Conservation (phyloP, 2,329 filamentous ascomycete species). For the Trichoderma semiorbis region DNA sequence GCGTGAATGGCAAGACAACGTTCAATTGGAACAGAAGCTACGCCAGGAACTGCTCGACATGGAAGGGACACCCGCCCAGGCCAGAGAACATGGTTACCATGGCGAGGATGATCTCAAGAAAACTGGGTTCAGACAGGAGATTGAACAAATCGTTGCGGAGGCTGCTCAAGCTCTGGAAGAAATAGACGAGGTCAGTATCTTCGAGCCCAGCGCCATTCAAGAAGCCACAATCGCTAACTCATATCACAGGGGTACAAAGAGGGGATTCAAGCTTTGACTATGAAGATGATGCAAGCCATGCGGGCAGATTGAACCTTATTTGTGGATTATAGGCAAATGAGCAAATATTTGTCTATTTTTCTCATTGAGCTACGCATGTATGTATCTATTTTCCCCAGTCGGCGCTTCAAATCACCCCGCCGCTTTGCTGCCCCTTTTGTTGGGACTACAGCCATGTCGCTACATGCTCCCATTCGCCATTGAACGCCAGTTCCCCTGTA, state of each 20-base stretch:
- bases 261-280: slow-evolving; percentile 26
- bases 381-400: slow-evolving; percentile 9
- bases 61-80: not conserved
- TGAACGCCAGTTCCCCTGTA: slow-evolving; percentile 7
- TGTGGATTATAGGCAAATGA: not conserved
- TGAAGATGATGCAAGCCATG: slow-evolving; percentile 27
- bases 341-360: slow-evolving; percentile 18
- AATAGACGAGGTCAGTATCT: slow-evolving; percentile 28
- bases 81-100: not conserved
- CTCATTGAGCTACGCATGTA: not conserved
- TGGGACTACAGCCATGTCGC: not conserved
- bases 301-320: slow-evolving; percentile 2
- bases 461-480: slow-evolving; percentile 11
- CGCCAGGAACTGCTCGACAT: not conserved
- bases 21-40: not conserved
- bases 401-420: not conserved
- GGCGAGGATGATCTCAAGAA: not conserved
- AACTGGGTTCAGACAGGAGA: slow-evolving; percentile 24
- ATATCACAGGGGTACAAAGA: slow-evolving; percentile 29
- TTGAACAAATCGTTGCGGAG: slow-evolving; percentile 23
- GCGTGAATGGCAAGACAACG: slow-evolving; percentile 22
- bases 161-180: slow-evolving; percentile 25
- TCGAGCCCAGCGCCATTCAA: not conserved
- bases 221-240: not conserved
- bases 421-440: not conserved